phyloP scores from a whole-genome alignment of 495 filamentous ascomycete genomes.

The Neurospora tetrasperma region DNA sequence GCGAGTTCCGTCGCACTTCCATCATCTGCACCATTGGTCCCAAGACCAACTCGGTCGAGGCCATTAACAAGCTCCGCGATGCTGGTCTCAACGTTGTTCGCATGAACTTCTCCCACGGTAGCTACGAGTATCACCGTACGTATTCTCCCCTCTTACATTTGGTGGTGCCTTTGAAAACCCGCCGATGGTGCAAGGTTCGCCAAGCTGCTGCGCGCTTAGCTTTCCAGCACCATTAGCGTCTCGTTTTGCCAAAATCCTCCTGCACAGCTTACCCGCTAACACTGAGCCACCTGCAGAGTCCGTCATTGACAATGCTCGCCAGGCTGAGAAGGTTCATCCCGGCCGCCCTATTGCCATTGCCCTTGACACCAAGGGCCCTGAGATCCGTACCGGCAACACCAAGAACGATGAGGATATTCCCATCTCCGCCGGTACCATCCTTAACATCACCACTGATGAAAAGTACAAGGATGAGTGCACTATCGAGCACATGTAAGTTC shows the following conservation, averaged over 20 bases:
- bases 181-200: constrained; percentile 13
- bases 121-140: constrained; percentile 55
- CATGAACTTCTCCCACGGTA: constrained; percentile 98
- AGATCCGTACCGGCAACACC: constrained; percentile 96
- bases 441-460: constrained; percentile 98
- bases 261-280: constrained; percentile 32
- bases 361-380: constrained; percentile 96
- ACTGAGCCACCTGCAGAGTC: constrained; percentile 41
- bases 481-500: constrained; percentile 80
- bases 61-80: constrained; percentile 83
- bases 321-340: constrained; percentile 61
- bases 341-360: constrained; percentile 94
- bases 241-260: neutral
- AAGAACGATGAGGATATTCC: constrained; percentile 73
- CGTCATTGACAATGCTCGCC: constrained; percentile 86
- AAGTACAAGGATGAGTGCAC: constrained; percentile 75
- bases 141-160: neutral
- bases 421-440: constrained; percentile 66
- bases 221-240: neutral
- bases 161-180: neutral
- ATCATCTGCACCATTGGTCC: constrained; percentile 99
- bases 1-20: constrained; percentile 88
- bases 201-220: neutral
- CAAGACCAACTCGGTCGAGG: constrained; percentile 97
- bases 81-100: constrained; percentile 94